phyloP scores from a whole-genome alignment of 805 yeast genomes.

The Candida ovalis region DNA sequence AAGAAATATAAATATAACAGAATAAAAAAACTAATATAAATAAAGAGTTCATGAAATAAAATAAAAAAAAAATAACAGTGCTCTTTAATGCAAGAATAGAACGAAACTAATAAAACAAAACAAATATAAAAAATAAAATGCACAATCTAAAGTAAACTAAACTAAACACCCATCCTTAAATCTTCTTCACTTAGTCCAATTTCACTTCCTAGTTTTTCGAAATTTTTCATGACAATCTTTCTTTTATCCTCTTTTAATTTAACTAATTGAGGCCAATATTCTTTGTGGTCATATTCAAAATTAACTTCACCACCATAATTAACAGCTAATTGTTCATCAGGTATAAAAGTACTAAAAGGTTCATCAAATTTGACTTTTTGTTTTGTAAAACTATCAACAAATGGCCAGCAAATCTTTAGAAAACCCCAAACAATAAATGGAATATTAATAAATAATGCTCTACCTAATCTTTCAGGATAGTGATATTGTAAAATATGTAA shows the following conservation, averaged over 20 bases:
- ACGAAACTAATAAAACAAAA: background rate
- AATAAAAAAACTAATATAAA: background rate
- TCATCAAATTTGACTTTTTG: slow-evolving; percentile 90
- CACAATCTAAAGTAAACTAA: background rate
- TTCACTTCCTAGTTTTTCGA: slow-evolving; percentile 62
- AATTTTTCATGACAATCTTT: slow-evolving; percentile 58
- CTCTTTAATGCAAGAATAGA: background rate
- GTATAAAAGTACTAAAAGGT: slow-evolving; percentile 83
- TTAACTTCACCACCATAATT: slow-evolving; percentile 83
- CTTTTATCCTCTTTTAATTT: slow-evolving; percentile 57
- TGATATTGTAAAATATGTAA: slow-evolving; percentile 90
- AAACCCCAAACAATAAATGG: slow-evolving; percentile 96
- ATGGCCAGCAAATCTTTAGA: slow-evolving; percentile 88
- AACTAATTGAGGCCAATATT: slow-evolving; percentile 76
- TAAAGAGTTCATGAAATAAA: too few relatives aligned
- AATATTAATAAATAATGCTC: slow-evolving; percentile 85
- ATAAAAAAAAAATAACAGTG: background rate
- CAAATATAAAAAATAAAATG: background rate
- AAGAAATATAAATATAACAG: background rate
- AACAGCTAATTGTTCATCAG: slow-evolving; percentile 71
- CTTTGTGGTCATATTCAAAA: slow-evolving; percentile 76
- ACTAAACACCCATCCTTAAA: slow-evolving; percentile 45
- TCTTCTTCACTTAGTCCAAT: slow-evolving; percentile 83
- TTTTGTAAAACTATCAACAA: slow-evolving; percentile 91
- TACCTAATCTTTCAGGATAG: slow-evolving; percentile 94